A percentile compares a stretch with the other conserved stretches of the same genome.
These are phyloP conservation scores for Pythium utonaiense DNA, from an alignment of 352 stramenopile species.

Conservation along the genomic window DNA sequence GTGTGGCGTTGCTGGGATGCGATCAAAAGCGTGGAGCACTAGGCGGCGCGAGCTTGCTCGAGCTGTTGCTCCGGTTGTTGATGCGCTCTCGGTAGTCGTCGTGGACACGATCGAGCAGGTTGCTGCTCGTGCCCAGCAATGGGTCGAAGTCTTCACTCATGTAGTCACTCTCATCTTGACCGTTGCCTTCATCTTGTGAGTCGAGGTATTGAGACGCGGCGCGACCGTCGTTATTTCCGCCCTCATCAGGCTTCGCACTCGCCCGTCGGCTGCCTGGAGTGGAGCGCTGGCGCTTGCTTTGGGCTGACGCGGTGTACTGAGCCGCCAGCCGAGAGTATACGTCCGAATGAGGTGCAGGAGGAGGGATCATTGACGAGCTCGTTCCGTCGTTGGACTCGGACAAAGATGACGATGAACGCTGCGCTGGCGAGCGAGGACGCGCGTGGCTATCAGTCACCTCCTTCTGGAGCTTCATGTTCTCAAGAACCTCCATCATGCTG, in stretches of 20 bases:
- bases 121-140: conserved; percentile 47
- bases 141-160: conserved; percentile 51
- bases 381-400: conserved; percentile 26
- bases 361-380: conserved; percentile 30
- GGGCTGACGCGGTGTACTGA: conserved; percentile 79
- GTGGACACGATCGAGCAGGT: conserved; percentile 68
- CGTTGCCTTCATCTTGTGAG: conserved; percentile 38
- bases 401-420: conserved; percentile 20
- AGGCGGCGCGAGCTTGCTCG: conserved; percentile 17
- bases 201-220: not conserved
- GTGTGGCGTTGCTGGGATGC: not conserved
- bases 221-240: conserved; percentile 23
- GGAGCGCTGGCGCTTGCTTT: conserved; percentile 71
- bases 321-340: conserved; percentile 80
- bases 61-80: conserved; percentile 39
- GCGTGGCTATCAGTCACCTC: conserved; percentile 45
- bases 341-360: conserved; percentile 56
- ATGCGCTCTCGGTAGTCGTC: conserved; percentile 74
- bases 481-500: conserved; percentile 77
- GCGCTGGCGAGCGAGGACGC: conserved; percentile 34
- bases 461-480: conserved; percentile 81
- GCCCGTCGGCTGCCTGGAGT: conserved; percentile 26
- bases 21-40: conserved; percentile 14
- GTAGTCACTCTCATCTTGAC: conserved; percentile 24
- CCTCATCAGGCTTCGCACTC: conserved; percentile 36